phyloP scores from a whole-genome alignment of 345 rosid species.

The Pugionium dolabratum region DNA sequence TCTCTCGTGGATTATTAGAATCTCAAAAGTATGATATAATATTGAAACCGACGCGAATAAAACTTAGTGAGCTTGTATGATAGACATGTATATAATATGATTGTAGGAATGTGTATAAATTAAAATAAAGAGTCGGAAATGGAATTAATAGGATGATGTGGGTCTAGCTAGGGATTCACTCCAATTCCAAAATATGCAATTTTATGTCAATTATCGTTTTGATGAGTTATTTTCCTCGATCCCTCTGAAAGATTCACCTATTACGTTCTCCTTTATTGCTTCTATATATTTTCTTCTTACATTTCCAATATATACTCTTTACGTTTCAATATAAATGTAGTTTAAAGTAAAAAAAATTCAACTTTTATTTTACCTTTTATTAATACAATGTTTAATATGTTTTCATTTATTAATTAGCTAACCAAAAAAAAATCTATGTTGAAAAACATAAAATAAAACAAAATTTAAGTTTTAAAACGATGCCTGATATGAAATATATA shows the following conservation, averaged over 20 bases:
- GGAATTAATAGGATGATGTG: slow-evolving; percentile 55
- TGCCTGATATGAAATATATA: no score
- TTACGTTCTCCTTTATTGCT: slow-evolving; percentile 46
- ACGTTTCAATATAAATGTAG: no score
- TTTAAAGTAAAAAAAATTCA: no score
- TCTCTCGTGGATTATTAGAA: slow-evolving; percentile 38
- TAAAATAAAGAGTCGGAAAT: slow-evolving; percentile 42
- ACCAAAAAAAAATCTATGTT: no score
- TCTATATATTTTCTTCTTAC: slow-evolving; percentile 1
- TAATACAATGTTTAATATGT: no score
- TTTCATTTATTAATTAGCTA: no score
- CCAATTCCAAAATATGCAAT: slow-evolving; percentile 46
- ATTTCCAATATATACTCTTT: no score
- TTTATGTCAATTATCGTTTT: slow-evolving; percentile 59
- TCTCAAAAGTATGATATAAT: slow-evolving; percentile 33
- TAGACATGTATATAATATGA: slow-evolving; percentile 28
- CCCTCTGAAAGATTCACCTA: slow-evolving; percentile 65
- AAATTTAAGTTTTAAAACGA: no score
- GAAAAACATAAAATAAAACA: no score
- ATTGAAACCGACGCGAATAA: slow-evolving; percentile 4
- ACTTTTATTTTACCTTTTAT: no score
- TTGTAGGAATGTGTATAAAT: slow-evolving; percentile 14
- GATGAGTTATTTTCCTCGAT: slow-evolving; percentile 60
- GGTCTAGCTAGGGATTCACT: slow-evolving; percentile 85
- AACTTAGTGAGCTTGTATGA: slow-evolving; percentile 19